Conservation (phyloP, 495 filamentous ascomycete genomes). For the Aspergillus cavernicola region DNA sequence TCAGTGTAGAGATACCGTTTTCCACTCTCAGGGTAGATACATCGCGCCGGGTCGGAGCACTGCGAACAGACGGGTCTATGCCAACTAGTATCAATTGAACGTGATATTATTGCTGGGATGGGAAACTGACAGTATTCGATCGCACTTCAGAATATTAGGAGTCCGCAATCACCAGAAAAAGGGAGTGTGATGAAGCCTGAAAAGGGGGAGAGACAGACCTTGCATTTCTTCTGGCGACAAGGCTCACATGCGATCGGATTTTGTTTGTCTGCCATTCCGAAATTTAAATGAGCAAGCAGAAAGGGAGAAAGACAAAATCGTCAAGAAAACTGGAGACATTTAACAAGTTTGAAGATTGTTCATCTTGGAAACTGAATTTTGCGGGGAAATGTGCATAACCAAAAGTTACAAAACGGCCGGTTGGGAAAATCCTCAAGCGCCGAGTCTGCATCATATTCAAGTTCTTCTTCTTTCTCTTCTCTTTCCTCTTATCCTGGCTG, state of each 20-base stretch:
- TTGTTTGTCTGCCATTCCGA: conserved; percentile 10
- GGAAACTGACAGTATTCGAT: conserved; percentile 19
- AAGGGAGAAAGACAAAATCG: background rate
- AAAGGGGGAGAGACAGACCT: conserved; percentile 6
- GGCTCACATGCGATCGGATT: conserved; percentile 27
- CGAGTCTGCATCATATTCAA: background rate
- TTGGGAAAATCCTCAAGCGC: conserved; percentile 11
- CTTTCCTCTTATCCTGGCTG: background rate
- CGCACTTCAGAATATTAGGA: conserved; percentile 15
- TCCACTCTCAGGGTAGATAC: conserved; percentile 24
- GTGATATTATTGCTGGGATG: background rate
- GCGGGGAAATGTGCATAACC: conserved; percentile 1
- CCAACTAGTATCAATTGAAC: background rate
- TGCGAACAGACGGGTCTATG: conserved; percentile 21
- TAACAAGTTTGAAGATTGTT: background rate
- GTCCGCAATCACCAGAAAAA: background rate
- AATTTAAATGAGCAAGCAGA: background rate
- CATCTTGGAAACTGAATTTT: background rate
- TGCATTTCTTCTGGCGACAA: conserved; percentile 29
- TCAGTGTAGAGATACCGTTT: conserved; percentile 15
- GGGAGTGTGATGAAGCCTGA: too few relatives aligned
- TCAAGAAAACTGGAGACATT: background rate
- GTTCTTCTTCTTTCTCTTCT: background rate
- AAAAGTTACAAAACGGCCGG: background rate
- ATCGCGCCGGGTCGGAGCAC: conserved; percentile 18